These are phyloP conservation scores for Fusarium sp. DNA, from an alignment of 2,329 filamentous ascomycete genomes.

Conservation along the genomic window DNA sequence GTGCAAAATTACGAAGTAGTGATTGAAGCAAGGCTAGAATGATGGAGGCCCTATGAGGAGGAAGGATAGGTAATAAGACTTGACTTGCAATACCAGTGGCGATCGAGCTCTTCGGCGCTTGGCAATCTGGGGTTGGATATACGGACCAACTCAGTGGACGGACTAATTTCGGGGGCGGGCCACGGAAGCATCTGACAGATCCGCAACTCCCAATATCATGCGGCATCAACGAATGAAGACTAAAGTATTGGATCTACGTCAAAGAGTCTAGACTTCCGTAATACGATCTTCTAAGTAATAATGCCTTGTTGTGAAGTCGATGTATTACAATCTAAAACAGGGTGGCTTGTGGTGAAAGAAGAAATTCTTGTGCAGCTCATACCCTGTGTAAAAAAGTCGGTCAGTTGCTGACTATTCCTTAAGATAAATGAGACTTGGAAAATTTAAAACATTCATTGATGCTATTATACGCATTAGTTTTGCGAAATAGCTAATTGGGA, in stretches of 20 bases:
- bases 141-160: neutral
- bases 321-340: no score
- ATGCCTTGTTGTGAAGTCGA: neutral
- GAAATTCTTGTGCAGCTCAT: no score
- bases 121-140: neutral
- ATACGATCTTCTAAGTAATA: accelerated
- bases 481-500: no score
- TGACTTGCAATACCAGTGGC: neutral
- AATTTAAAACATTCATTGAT: no score
- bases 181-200: neutral
- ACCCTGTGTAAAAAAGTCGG: no score
- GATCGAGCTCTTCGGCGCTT: neutral
- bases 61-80: neutral
- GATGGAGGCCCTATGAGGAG: no score
- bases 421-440: no score
- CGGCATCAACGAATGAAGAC: neutral
- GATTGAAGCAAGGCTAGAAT: neutral
- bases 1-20: neutral
- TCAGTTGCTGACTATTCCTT: no score
- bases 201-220: neutral
- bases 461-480: no score
- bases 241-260: neutral
- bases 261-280: neutral
- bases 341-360: no score
- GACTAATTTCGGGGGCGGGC: neutral